Conservation (phyloP, 768 basidiomycete species). For the Paxillus ammoniavirescens region DNA sequence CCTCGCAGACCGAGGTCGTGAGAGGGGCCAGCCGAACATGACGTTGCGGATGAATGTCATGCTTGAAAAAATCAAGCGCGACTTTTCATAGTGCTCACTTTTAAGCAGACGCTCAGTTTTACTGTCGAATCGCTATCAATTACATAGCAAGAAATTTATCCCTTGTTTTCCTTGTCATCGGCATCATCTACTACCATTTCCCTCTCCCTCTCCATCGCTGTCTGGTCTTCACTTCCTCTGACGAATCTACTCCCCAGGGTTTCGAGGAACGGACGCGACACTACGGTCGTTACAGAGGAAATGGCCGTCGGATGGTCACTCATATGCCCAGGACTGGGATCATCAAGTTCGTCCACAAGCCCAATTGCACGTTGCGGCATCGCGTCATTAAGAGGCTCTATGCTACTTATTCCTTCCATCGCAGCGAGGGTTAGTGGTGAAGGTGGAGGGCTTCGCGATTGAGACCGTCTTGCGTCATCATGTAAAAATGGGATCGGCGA, state of each 20-base stretch:
- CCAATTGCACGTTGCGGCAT: slow-evolving; percentile 56
- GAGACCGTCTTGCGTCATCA: slow-evolving; percentile 76
- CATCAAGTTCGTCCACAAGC: slow-evolving; percentile 83
- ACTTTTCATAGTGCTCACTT: slow-evolving; percentile 36
- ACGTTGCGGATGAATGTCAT: slow-evolving; percentile 83
- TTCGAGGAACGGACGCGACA: slow-evolving; percentile 47
- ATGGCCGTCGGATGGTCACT: slow-evolving; percentile 76
- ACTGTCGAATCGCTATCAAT: background rate
- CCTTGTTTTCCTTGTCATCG: slow-evolving; percentile 59
- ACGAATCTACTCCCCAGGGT: slow-evolving; percentile 66
- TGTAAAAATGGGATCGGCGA: slow-evolving; percentile 88
- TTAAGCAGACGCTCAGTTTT: slow-evolving; percentile 1
- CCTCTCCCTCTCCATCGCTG: slow-evolving; percentile 29
- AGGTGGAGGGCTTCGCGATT: slow-evolving; percentile 76
- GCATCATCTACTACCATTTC: slow-evolving; percentile 39
- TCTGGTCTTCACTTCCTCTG: slow-evolving; percentile 40
- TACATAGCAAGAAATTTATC: slow-evolving; percentile 26
- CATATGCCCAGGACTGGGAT: slow-evolving; percentile 81
- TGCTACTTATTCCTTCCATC: slow-evolving; percentile 30
- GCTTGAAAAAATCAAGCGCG: slow-evolving; percentile 81
- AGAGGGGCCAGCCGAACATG: slow-evolving; percentile 67
- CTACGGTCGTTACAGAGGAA: slow-evolving; percentile 56
- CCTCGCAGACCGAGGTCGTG: slow-evolving; percentile 32
- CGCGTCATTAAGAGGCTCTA: slow-evolving; percentile 37
- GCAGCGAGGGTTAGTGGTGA: slow-evolving; percentile 60